Conservation (phyloP, 2,329 filamentous ascomycete genomes). For the Fusarium austroafricanum region DNA sequence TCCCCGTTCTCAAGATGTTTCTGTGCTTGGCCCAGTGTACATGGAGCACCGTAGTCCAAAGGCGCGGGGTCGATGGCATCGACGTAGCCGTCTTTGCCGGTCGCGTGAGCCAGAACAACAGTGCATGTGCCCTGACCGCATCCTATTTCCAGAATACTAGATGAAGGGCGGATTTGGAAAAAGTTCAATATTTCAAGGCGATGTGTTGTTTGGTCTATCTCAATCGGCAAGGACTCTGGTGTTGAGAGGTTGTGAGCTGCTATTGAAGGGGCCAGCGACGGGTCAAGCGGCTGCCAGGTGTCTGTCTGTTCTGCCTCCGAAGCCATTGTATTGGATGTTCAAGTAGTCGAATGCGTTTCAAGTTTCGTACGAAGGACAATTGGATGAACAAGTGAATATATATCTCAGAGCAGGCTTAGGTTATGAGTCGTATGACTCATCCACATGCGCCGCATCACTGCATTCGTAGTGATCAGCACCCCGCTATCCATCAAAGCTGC, state of each 20-base stretch:
- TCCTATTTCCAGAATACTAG: neutral
- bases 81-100: neutral
- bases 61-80: slow-evolving; percentile 23
- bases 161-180: neutral
- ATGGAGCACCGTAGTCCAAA: slow-evolving; percentile 20
- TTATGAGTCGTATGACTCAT: neutral
- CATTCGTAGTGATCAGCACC: no score
- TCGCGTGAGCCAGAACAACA: slow-evolving; percentile 4
- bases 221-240: neutral
- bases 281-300: neutral
- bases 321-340: neutral
- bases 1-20: neutral
- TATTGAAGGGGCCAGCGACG: neutral
- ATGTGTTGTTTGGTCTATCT: slow-evolving; percentile 16
- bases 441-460: neutral
- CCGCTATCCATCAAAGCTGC: no score
- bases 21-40: slow-evolving; percentile 18
- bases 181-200: slow-evolving; percentile 6
- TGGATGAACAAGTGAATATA: neutral
- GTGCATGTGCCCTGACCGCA: slow-evolving; percentile 25
- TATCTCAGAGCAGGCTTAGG: neutral
- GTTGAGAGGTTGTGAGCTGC: slow-evolving; percentile 6
- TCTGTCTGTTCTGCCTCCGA: no score
- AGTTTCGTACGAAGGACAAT: neutral
- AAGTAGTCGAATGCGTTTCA: fast-evolving